These are phyloP conservation scores for Solanum rostratum DNA, from an alignment of 257 asterid species.

Conservation along the genomic window DNA sequence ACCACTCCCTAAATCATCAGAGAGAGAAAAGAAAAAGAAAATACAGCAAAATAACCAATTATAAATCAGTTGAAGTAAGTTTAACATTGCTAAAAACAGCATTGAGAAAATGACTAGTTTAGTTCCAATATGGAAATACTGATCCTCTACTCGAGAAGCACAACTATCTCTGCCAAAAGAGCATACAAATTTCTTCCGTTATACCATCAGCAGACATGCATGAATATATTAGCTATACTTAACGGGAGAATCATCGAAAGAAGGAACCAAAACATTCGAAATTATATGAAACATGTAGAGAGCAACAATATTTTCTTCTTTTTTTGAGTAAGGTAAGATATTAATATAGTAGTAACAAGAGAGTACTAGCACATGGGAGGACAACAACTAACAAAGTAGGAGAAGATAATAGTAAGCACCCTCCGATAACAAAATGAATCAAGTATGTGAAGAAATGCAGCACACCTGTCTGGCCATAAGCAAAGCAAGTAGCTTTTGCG, in stretches of 20 bases:
- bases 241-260: neutral
- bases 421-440: neutral
- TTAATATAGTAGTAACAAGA: neutral
- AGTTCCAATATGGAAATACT: neutral
- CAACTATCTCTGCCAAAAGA: neutral
- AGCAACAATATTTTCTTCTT: neutral
- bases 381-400: neutral
- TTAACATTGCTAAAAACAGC: neutral
- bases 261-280: neutral
- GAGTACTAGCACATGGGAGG: neutral
- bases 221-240: neutral
- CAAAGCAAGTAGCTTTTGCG: constrained; percentile 97
- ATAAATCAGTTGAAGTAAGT: neutral
- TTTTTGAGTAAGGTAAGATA: neutral
- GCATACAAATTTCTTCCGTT: neutral
- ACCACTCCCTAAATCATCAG: constrained; percentile 70
- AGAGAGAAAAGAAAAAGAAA: neutral
- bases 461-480: constrained; percentile 99
- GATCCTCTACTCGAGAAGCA: neutral
- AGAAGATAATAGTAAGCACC: neutral
- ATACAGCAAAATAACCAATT: neutral
- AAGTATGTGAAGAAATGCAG: neutral
- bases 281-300: neutral
- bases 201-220: neutral
- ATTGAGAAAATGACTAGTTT: neutral